A percentile compares a stretch with the other conserved stretches of the same genome.
Evolutionary conservation across 2,329 filamentous ascomycete genomes (phyloP).

Genomic region (Teratosphaeria zuluensis): DNA sequence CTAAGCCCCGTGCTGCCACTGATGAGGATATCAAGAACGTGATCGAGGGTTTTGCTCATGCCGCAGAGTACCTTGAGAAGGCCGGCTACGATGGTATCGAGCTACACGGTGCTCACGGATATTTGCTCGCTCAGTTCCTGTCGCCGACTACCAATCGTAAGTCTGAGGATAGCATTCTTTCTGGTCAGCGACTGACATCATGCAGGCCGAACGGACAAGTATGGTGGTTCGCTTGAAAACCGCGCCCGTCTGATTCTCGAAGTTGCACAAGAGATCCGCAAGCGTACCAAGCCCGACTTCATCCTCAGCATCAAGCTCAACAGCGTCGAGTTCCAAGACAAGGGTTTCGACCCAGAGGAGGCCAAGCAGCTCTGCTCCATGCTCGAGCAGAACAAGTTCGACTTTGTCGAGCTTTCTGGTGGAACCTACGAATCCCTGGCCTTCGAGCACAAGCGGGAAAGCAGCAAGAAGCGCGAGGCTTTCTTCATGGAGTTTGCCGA

Average conservation of each 20-base stretch:
- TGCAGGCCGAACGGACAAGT: conserved; percentile 30
- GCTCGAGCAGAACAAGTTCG: conserved; percentile 42
- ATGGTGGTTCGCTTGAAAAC: conserved; percentile 35
- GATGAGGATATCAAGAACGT: conserved; percentile 46
- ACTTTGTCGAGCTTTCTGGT: conserved; percentile 51
- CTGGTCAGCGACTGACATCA: background rate
- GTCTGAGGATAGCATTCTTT: background rate
- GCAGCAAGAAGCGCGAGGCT: conserved; percentile 37
- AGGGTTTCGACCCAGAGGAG: conserved; percentile 44
- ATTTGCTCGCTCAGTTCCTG: conserved; percentile 38
- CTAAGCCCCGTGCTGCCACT: conserved; percentile 44
- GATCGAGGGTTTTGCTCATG: conserved; percentile 53
- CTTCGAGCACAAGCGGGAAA: conserved; percentile 44
- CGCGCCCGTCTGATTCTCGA: conserved; percentile 33
- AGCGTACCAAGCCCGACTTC: conserved; percentile 30
- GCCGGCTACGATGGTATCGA: conserved; percentile 49
- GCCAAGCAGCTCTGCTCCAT: conserved; percentile 38
- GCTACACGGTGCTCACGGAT: conserved; percentile 35
- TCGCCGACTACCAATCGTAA: conserved; percentile 31
- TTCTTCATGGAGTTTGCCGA: conserved; percentile 55
- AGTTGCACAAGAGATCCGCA: conserved; percentile 29
- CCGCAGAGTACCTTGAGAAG: conserved; percentile 52
- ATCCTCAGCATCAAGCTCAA: conserved; percentile 50
- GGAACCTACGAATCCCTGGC: conserved; percentile 50
- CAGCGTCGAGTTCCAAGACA: conserved; percentile 46